Base-by-base conservation (phyloP, 2,329 filamentous ascomycete genomes). In the Calonectria pauciramosa region DNA sequence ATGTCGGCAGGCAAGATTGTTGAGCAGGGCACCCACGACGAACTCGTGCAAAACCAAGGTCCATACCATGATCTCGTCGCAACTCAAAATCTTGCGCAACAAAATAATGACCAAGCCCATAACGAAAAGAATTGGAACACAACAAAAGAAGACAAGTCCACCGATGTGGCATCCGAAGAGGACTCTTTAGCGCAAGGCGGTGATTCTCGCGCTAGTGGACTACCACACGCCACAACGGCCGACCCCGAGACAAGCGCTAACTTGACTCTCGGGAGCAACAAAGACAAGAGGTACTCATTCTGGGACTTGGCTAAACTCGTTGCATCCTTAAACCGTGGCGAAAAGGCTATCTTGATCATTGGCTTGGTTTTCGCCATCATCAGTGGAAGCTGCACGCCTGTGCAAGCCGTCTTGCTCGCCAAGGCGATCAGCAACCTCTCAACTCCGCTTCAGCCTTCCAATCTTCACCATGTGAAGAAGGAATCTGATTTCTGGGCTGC, bases 1-100 rank as follows among this genome's bases (percentile, higher is more conserved):
- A 84, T 93, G 73, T 84, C 88, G 3, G 83, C 88, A 70, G 91
- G 91, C 0, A 81, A 84, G 44, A 86, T 91, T 3, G 83, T 91
- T 4, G 91, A 94, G 81, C 85, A 90, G 78, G 92, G 92, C 0
- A 91, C 88, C 0, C 92, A 93, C 68, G 86, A 90, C 10, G 86
- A 90, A 49, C 84, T 93, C 0, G 30, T 76, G 10, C 16, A 38
- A 8, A 23, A 30, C 4, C 23, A 70, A 7, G 74, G 74, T 18
- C 11, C 32, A 1, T 79, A 79, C 36, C 36, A 34, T 9, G 28
- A 68, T 5, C 77, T 79, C 1, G 71, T 79, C 10, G 13, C 26
- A 2, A 70, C 74, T 0, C 77, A 78, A 23, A 41, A 71, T 6
- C 49, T 77, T 3, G 63, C 14, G 30, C 41, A 68, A 6, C 9